Conservation (phyloP, 257 asterid species). For the Linaria vulgaris region DNA sequence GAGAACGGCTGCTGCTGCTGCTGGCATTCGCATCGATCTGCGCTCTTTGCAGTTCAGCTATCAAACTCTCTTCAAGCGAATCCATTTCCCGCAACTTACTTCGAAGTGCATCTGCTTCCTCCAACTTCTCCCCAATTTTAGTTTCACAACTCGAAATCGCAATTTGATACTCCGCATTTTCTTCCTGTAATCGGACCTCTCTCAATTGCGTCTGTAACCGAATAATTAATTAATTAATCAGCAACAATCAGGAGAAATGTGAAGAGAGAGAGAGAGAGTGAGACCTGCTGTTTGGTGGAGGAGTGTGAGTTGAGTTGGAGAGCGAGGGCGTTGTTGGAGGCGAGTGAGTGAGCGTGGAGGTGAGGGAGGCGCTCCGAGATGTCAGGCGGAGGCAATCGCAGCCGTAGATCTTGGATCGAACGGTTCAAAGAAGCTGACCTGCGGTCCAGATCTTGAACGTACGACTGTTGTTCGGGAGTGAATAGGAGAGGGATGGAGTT, state of each 20-base stretch:
- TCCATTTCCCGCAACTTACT: constrained; percentile 78
- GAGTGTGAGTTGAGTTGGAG: constrained; percentile 93
- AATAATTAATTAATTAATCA: constrained; percentile 15
- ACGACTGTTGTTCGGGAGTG: constrained; percentile 74
- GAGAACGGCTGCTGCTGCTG: constrained; percentile 35
- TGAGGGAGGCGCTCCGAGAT: constrained; percentile 91
- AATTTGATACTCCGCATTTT: constrained; percentile 74
- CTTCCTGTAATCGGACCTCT: constrained; percentile 72
- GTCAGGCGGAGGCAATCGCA: constrained; percentile 89
- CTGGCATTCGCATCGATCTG: constrained; percentile 28
- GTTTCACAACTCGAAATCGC: constrained; percentile 62
- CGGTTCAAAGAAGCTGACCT: constrained; percentile 70
- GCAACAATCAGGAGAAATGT: too few species aligned
- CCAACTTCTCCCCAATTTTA: constrained; percentile 68
- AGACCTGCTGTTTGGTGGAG: constrained; percentile 87
- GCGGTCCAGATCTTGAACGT: constrained; percentile 63
- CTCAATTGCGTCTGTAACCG: constrained; percentile 64
- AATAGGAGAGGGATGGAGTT: constrained; percentile 74
- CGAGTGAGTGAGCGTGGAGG: constrained; percentile 95
- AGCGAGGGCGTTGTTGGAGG: constrained; percentile 82
- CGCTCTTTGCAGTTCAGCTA: constrained; percentile 52
- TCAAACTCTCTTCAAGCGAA: constrained; percentile 53
- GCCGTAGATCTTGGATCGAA: constrained; percentile 92
- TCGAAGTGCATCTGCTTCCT: constrained; percentile 68
- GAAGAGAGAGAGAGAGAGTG: too few species aligned